These are phyloP conservation scores for Mycena amicta DNA, from an alignment of 768 basidiomycete species.

Conservation along the genomic window DNA sequence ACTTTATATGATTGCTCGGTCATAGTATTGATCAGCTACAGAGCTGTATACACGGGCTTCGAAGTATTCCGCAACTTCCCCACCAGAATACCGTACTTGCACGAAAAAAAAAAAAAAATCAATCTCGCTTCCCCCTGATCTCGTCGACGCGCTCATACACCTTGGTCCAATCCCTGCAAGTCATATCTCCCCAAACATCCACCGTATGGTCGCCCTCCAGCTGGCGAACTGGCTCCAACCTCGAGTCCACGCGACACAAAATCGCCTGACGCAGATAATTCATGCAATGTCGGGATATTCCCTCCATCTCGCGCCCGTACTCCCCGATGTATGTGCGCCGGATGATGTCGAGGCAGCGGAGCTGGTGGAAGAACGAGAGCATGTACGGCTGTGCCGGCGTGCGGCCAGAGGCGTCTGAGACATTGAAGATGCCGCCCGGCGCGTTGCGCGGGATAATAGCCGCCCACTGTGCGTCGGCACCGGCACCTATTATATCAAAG, in stretches of 20 bases:
- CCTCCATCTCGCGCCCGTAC: background rate
- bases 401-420: too few relatives aligned
- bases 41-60: too few relatives aligned
- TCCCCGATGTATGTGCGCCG: slow-evolving; percentile 18
- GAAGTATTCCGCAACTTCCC: too few relatives aligned
- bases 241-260: slow-evolving; percentile 17
- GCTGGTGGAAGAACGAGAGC: slow-evolving; percentile 39
- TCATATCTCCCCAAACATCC: slow-evolving; percentile 5
- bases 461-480: slow-evolving; percentile 24
- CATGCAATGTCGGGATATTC: slow-evolving; percentile 18
- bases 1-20: too few relatives aligned
- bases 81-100: too few relatives aligned
- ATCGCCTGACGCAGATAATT: slow-evolving; percentile 27
- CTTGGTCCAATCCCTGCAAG: slow-evolving; percentile 23
- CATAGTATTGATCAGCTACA: too few relatives aligned
- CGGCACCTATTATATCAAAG: slow-evolving; percentile 18
- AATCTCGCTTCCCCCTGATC: too few relatives aligned
- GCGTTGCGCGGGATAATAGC: slow-evolving; percentile 22
- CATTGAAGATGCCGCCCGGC: slow-evolving; percentile 21
- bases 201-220: slow-evolving; percentile 3
- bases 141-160: slow-evolving; percentile 17
- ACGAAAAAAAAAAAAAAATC: too few relatives aligned
- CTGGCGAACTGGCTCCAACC: slow-evolving; percentile 15
- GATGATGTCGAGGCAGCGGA: slow-evolving; percentile 37
- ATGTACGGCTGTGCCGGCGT: slow-evolving; percentile 31